Base-by-base conservation (phyloP, 805 yeast species). In the Metschnikowia drakensbergensis region DNA sequence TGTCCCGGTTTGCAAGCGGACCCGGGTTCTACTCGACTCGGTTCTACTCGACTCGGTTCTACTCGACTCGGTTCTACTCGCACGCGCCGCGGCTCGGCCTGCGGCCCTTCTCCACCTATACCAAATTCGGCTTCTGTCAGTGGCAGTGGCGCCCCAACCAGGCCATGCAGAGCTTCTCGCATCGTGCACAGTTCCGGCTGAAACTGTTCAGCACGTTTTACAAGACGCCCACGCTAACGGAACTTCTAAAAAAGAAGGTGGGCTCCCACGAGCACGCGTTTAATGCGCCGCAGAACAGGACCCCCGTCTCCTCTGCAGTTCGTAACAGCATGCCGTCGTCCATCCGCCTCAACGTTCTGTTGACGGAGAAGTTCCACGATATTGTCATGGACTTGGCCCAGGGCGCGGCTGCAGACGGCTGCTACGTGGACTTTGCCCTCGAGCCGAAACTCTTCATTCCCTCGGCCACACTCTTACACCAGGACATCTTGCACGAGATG, bases 401-500 rank as follows among this genome's bases (percentile, higher is more conserved):
- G 6, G 50, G 51, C 13, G 41, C 48, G 6, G 45, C 57, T 9
- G 57, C 58, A 26, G 36, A 50, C 4, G 45, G 55, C 32, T 44
- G 44, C 13, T 69, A 62, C 54, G 61, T 69, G 28, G 75, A 69
- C 45, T 68, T 69, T 54, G 65, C 68, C 32, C 53, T 68, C 23
- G 56, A 57, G 45, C 63, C 64, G 46, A 53, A 51, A 28, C 52
- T 69, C 13, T 54, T 54, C 27, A 65, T 69, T 30, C 74, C 74
- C 6, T 45, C 58, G 8, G 63, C 65, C 48, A 68, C 74, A 3
- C 53, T 68, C 25, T 57, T 70, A 45, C 61, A 57, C 38, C 63
- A 60, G 13, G 72, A 67, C 30, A 57, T 67, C 8, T 52, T 69
- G 45, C 59, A 46, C 57, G 63, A 55, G 45, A 47, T 57, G 29